These are phyloP conservation scores for Hypoxylon trugodes DNA, from an alignment of 495 filamentous ascomycete species.

Conservation along the genomic window DNA sequence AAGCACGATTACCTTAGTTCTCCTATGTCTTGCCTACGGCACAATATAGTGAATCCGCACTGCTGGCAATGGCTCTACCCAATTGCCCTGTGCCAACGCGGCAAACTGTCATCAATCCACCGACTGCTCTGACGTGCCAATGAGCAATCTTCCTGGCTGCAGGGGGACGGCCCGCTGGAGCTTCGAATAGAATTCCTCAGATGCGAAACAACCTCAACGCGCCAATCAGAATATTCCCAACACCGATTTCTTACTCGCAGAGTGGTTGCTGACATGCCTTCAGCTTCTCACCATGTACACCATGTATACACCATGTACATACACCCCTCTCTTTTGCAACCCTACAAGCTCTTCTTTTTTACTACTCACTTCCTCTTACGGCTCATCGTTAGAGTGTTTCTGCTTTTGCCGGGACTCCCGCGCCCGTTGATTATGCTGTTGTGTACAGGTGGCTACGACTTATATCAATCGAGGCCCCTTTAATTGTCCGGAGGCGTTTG, in stretches of 20 bases:
- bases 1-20: neutral
- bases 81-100: slow-evolving; percentile 29
- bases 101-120: slow-evolving; percentile 17
- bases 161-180: slow-evolving; percentile 34
- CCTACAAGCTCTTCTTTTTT: slow-evolving; percentile 18
- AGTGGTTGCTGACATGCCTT: slow-evolving; percentile 31
- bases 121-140: slow-evolving; percentile 16
- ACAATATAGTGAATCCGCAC: neutral
- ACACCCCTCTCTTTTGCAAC: slow-evolving; percentile 4
- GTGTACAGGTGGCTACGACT: slow-evolving; percentile 20
- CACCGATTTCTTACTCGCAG: slow-evolving; percentile 34
- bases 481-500: slow-evolving; percentile 23
- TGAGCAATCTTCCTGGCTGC: slow-evolving; percentile 16
- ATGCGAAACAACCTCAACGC: slow-evolving; percentile 21
- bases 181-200: slow-evolving; percentile 33
- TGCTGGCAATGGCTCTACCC: slow-evolving; percentile 16
- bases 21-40: neutral
- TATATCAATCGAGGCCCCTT: slow-evolving; percentile 8
- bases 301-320: no score
- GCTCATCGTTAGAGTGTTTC: slow-evolving; percentile 15
- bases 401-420: slow-evolving; percentile 29
- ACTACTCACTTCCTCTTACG: slow-evolving; percentile 14
- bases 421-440: slow-evolving; percentile 10
- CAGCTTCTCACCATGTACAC: slow-evolving; percentile 38
- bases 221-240: slow-evolving; percentile 38